Evolutionary conservation across 495 filamentous ascomycete species (phyloP), one percentile per base, ranked within the genome.

Genomic region (Coniosporium apollinis): DNA sequence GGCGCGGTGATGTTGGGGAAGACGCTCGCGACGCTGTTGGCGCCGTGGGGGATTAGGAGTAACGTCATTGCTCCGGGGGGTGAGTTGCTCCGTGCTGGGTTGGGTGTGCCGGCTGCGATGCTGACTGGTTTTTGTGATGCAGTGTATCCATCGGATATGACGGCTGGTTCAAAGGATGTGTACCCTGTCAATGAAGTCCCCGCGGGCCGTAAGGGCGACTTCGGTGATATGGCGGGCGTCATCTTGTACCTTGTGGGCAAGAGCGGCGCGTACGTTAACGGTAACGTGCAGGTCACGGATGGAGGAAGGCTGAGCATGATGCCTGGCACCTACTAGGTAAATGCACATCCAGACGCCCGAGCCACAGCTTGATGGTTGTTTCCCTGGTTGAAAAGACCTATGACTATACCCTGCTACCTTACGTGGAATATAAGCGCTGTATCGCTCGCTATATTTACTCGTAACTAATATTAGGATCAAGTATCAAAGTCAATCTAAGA

Each of bases 181-280:
- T 59, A 17, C 58, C 58, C n/a, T n/a, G n/a, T n/a, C n/a, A n/a
- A n/a, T n/a, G n/a, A n/a, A n/a, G n/a, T n/a, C n/a, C n/a, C n/a
- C n/a, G 46, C 44, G 1, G 43, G 51, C 41, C 38, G 55, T 14
- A 22, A 44, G n/a, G 56, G 58, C 4, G 38, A 18, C n/a, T 39
- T 44, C 19, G 46, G 51, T 11, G 58, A 60, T 34, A 55, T 59
- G 32, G 58, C 41, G 1, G 55, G 55, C 1, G 48, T 51, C 4
- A 39, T 59, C 11, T 31, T 61, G 28, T 61, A 54, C 29, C 32
- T 60, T 41, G 53, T 51, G 2, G 40, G 33, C 7, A 38, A 37
- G 7, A 49, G 53, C 1, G 57, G 49, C 2, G 47, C 48, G 19
- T 61, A 54, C 40, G 13, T 49, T 19, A 56, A 61, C 44, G 57